Percentiles rank a stretch among this genome's conserved stretches.
phyloP scores from a whole-genome alignment of 2,329 filamentous ascomycete species.

The Knoxdaviesia proteae region DNA sequence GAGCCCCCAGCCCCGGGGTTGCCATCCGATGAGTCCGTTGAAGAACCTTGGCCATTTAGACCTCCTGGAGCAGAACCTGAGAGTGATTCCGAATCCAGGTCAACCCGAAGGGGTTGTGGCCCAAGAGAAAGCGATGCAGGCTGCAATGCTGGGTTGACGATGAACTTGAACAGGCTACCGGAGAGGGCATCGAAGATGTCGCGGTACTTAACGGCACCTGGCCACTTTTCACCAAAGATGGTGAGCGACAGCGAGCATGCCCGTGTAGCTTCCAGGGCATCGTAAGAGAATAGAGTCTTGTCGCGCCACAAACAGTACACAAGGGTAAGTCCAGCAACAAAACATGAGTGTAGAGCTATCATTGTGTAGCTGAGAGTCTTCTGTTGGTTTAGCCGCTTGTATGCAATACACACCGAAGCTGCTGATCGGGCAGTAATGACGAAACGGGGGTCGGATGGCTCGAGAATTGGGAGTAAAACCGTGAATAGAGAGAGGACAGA shows the following conservation, averaged over 20 bases:
- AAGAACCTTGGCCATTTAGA: no score
- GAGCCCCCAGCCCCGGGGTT: background rate
- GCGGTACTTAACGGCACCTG: conserved; percentile 11
- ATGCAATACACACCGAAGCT: conserved; percentile 10
- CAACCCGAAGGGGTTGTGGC: conserved; percentile 1
- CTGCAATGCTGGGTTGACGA: conserved; percentile 3
- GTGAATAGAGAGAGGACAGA: conserved; percentile 8
- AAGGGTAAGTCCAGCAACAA: conserved; percentile 11
- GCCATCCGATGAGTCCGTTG: background rate
- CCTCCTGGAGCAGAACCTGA: no score
- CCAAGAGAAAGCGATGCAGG: no score
- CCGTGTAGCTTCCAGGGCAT: conserved; percentile 9
- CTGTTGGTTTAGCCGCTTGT: conserved; percentile 12
- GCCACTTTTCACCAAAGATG: conserved; percentile 12
- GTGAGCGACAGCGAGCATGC: conserved; percentile 10
- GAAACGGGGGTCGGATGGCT: conserved; percentile 8
- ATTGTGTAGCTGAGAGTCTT: conserved; percentile 12
- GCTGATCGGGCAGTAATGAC: conserved; percentile 7
- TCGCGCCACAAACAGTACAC: conserved; percentile 12
- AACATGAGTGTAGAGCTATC: conserved; percentile 11
- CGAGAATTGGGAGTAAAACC: conserved; percentile 8
- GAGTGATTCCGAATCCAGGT: background rate
- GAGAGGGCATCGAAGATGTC: conserved; percentile 11
- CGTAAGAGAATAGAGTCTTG: conserved; percentile 7
- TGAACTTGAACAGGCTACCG: conserved; percentile 7